Evolutionary conservation across 768 basidiomycete species (phyloP), one percentile per base, ranked within the genome.

Genomic region (Daedaleopsis nitida): DNA sequence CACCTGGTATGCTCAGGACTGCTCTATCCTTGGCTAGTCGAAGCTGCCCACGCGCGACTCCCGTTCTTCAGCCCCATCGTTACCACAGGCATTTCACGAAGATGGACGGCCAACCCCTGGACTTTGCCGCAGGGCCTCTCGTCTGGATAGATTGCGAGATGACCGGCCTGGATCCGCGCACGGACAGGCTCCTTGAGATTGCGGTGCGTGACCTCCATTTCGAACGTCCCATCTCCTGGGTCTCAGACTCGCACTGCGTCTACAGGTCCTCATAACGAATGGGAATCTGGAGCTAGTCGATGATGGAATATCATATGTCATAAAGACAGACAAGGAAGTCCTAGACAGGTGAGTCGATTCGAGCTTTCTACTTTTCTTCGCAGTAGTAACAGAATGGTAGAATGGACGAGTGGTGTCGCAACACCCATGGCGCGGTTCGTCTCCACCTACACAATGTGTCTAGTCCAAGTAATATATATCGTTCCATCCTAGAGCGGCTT

Each of bases 141-240:
- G 87, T 92, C 8, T 89, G 92, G 92, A 81, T 94, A 53, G 92
- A 94, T 72, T 92, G 91, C 66, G 92, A 94, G 75, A 94, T 94
- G 83, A 93, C 92, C 2, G 92, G 92, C 5, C 79, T 94, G 42
- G 74, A 89, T 68, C 81, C 81, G 4, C 78, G 80, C 51, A 86
- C 74, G 43, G 89, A 93, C 73, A 86, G 82, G 64, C 83, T 94
- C 32, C 71, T 94, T 2, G 94, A 96, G 74, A 89, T 96, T 69
- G 90, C 89, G 12, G 90, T 87, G 60, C 62, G 81, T 53, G 16
- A 24, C 13, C 17, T 37, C 9, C 14, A 35, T 32, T 7, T 7
- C 27, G 3, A 3, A 32, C 27, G 32, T 48, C 34, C 27, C 43
- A 24, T n/a, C 17, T 10, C 35, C 27, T n/a, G 4, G 7, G 27